Evolutionary conservation across 2,329 filamentous ascomycete genomes (phyloP), one percentile per base, ranked within the genome.

Genomic region (Chalara sp.): DNA sequence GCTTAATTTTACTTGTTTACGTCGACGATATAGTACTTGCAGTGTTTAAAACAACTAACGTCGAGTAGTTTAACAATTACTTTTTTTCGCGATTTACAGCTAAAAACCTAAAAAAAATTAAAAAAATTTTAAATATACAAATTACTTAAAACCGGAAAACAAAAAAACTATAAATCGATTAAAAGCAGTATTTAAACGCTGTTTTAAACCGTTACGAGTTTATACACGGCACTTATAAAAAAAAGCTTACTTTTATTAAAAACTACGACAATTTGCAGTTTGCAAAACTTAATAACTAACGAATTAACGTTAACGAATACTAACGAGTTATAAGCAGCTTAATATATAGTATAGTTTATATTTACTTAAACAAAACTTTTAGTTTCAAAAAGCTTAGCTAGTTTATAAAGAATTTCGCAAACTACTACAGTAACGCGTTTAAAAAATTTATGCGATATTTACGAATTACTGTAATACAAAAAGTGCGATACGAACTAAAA

Each of bases 1-100:
- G 11, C 10, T 4, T 33, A 3, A 49, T 49, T 5, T 44, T 52
- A 40, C 32, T 46, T 3, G n/a, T 52, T 8, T 52, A 52, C 12
- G 30, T 52, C 6, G 41, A 49, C 29, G 41, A 52, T 49, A 52
- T 52, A 6, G 1, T 49, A 31, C 13, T 48, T n/a, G 11, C 44
- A 49, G 31, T 3, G 1, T 2, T 0, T 6, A 40, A 41, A 11
- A 6, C 46, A 44, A 2, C 32, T 12, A 41, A 29, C 32, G 29
- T 49, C 10, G 4, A 52, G 4, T 13, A 7, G 5, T 6, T 31
- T 7, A 46, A 48, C 28, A n/a, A 45, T 5, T 28, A 13, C 2
- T 41, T 52, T 21, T 6, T 29, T 1, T 6, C n/a, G 12, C 28
- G 29, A 46, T 52, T 11, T 12, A 46, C 46, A 13, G 40, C 48